A percentile compares a stretch with the other conserved stretches of the same genome.
These are phyloP conservation scores for Anisogramma anomala DNA, from an alignment of 2,329 filamentous ascomycete genomes.

Conservation along the genomic window DNA sequence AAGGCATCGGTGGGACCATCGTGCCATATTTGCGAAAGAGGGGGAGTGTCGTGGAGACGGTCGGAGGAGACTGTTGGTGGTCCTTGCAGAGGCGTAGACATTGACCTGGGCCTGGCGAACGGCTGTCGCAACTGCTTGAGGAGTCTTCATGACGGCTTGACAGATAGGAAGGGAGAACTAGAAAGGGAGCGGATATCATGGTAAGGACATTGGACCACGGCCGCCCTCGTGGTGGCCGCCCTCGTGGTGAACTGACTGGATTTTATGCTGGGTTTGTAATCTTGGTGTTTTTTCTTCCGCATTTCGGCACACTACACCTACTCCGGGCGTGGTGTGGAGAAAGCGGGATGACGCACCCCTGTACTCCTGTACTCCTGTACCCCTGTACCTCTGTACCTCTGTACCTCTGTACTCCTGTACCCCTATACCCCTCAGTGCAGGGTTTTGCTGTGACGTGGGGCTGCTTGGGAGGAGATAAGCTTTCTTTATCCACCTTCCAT, in stretches of 20 bases:
- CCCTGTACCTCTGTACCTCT: too few species aligned
- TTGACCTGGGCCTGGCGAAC: conserved; percentile 12
- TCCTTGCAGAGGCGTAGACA: background rate
- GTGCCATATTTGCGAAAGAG: background rate
- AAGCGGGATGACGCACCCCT: conserved; percentile 2
- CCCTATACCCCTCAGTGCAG: too few species aligned
- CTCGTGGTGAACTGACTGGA: background rate
- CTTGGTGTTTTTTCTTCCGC: background rate
- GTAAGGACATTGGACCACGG: background rate
- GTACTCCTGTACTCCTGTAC: too few species aligned
- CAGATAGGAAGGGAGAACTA: background rate
- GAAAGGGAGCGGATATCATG: background rate
- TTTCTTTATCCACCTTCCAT: too few species aligned
- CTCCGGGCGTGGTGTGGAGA: conserved; percentile 1
- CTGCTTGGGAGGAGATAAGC: too few species aligned
- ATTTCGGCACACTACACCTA: background rate
- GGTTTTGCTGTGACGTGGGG: too few species aligned
- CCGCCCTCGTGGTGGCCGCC: too few species aligned
- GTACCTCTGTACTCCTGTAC: too few species aligned
- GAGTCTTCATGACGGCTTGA: conserved; percentile 16
- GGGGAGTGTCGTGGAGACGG: background rate
- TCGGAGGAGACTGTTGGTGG: background rate
- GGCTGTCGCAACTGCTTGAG: conserved; percentile 13
- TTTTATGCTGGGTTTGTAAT: background rate
- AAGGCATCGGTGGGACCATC: conserved; percentile 12